Conservation (phyloP, 495 filamentous ascomycete genomes). For the Talaromyces thailandensis region DNA sequence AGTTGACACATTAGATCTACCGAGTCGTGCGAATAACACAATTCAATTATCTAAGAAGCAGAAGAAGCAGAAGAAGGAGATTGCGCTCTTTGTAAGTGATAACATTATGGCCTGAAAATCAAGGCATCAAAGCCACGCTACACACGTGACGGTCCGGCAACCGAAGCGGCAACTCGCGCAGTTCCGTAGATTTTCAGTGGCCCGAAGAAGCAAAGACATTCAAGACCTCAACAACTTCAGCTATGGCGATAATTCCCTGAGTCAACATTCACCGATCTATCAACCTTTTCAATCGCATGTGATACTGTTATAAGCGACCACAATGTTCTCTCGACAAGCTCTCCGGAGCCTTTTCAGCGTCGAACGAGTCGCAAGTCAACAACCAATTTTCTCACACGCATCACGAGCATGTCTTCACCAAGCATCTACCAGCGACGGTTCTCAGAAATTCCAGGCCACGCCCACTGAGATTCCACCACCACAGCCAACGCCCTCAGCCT, state of each 20-base stretch:
- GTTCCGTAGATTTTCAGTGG: background rate
- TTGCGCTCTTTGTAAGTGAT: too few relatives aligned
- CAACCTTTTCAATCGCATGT: background rate
- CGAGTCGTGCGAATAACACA: too few relatives aligned
- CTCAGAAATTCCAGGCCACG: conserved; percentile 14
- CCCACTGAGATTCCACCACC: conserved; percentile 18
- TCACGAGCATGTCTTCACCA: conserved; percentile 23
- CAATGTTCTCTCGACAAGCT: conserved; percentile 35
- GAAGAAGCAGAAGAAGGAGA: too few relatives aligned
- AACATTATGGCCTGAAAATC: background rate
- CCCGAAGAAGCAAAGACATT: background rate
- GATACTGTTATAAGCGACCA: conserved; percentile 1
- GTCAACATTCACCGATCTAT: background rate
- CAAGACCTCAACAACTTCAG: background rate
- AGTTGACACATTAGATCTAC: too few relatives aligned
- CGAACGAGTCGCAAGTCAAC: conserved; percentile 22
- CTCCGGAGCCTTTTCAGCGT: conserved; percentile 27
- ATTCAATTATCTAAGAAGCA: too few relatives aligned
- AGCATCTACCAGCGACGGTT: conserved; percentile 13
- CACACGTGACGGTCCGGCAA: background rate
- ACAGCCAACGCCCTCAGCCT: conserved; percentile 24
- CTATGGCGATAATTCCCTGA: background rate
- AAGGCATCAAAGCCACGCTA: background rate
- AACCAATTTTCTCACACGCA: conserved; percentile 28
- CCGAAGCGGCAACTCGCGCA: background rate